Conservation (phyloP, 495 filamentous ascomycete genomes). For the Oidiodendron maius region DNA sequence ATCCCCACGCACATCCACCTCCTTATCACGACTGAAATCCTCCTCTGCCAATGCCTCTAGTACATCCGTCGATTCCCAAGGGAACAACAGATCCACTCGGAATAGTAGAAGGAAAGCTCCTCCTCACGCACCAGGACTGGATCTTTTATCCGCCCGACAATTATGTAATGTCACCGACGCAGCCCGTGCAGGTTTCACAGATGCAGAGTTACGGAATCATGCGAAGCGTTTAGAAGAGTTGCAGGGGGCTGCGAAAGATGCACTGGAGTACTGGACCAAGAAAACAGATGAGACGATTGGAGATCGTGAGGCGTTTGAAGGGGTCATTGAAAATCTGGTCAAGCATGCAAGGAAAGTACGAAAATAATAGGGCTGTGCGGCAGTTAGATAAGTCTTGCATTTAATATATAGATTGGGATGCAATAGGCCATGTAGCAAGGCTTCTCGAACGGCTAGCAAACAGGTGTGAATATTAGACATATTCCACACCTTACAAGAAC, state of each 20-base stretch:
- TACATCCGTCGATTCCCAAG: slow-evolving; percentile 49
- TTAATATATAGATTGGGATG: too few relatives aligned
- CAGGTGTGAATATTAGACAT: too few relatives aligned
- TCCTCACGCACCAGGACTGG: slow-evolving; percentile 65
- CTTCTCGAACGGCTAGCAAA: too few relatives aligned
- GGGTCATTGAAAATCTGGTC: slow-evolving; percentile 96
- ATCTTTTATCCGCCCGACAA: slow-evolving; percentile 71
- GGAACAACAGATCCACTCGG: slow-evolving; percentile 33
- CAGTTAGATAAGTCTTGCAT: too few relatives aligned
- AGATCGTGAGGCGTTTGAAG: slow-evolving; percentile 94
- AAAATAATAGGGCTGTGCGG: too few relatives aligned
- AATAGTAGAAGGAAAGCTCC: slow-evolving; percentile 48
- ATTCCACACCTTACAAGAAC: too few relatives aligned
- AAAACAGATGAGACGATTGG: slow-evolving; percentile 74
- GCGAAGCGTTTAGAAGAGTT: slow-evolving; percentile 64
- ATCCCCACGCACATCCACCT: slow-evolving; percentile 39
- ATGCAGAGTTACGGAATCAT: slow-evolving; percentile 68
- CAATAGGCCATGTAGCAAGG: too few relatives aligned
- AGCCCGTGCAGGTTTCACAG: slow-evolving; percentile 68
- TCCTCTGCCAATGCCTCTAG: slow-evolving; percentile 46
- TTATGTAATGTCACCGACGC: slow-evolving; percentile 79
- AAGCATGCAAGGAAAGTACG: slow-evolving; percentile 87
- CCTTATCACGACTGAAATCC: slow-evolving; percentile 44
- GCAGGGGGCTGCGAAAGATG: slow-evolving; percentile 61
- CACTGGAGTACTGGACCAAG: slow-evolving; percentile 86